These are phyloP conservation scores for Podospora tetraspora DNA, from an alignment of 495 filamentous ascomycete species.

Conservation along the genomic window DNA sequence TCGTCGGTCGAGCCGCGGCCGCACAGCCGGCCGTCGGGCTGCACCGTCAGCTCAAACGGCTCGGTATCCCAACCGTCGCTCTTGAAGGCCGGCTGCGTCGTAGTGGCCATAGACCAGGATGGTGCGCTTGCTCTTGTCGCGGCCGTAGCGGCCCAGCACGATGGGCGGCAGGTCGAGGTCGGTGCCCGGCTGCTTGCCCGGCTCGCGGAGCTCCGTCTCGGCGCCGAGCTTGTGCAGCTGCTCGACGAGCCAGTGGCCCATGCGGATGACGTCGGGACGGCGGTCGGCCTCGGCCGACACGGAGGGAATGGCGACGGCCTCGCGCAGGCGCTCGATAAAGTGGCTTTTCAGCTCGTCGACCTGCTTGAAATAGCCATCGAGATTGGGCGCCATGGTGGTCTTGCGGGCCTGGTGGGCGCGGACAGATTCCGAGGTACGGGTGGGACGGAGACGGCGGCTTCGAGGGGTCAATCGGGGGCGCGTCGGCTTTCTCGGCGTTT, in stretches of 20 bases:
- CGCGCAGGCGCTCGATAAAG: constrained; percentile 89
- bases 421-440: constrained; percentile 41
- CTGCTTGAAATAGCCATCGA: constrained; percentile 81
- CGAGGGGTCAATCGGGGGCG: constrained; percentile 1
- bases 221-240: constrained; percentile 83
- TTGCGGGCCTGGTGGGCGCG: constrained; percentile 52
- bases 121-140: constrained; percentile 83
- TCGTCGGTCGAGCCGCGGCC: constrained; percentile 96
- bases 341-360: constrained; percentile 73
- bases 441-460: constrained; percentile 15
- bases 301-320: constrained; percentile 94
- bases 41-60: constrained; percentile 85
- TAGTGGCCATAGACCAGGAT: constrained; percentile 98
- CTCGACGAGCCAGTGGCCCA: constrained; percentile 84
- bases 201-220: constrained; percentile 69
- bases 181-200: constrained; percentile 87
- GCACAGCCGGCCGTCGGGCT: constrained; percentile 87
- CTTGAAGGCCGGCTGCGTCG: constrained; percentile 87
- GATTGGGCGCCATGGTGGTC: constrained; percentile 79
- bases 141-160: constrained; percentile 84
- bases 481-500: neutral
- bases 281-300: constrained; percentile 85
- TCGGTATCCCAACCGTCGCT: constrained; percentile 96
- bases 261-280: constrained; percentile 86
- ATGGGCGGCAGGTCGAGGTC: constrained; percentile 89